A percentile compares a stretch with the other conserved stretches of the same genome.
These are phyloP conservation scores for Candida mattraensis DNA, from an alignment of 805 yeast species.

Conservation along the genomic window DNA sequence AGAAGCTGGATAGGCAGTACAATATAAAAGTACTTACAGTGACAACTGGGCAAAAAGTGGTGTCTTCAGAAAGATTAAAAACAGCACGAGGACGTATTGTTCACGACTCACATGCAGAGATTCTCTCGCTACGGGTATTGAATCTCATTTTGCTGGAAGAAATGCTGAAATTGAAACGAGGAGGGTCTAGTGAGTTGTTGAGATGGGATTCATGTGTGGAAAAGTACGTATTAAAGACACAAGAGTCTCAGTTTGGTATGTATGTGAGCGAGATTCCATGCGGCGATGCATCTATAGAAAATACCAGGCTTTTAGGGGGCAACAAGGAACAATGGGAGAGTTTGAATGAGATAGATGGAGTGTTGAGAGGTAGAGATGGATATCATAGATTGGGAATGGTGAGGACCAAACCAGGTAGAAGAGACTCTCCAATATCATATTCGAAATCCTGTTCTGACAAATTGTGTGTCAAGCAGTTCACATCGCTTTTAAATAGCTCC, in stretches of 20 bases:
- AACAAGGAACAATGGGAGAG: constrained; percentile 19
- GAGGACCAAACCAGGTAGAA: constrained; percentile 90
- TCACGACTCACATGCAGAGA: constrained; percentile 92
- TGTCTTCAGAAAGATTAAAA: constrained; percentile 52
- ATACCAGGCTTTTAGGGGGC: constrained; percentile 26
- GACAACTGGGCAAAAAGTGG: constrained; percentile 82
- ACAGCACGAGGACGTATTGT: constrained; percentile 54
- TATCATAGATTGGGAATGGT: constrained; percentile 60
- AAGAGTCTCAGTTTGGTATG: constrained; percentile 49
- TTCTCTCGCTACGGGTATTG: constrained; percentile 68
- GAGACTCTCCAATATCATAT: constrained; percentile 67
- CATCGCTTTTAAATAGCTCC: constrained; percentile 51
- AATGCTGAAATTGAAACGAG: constrained; percentile 27
- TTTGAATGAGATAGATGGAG: constrained; percentile 10
- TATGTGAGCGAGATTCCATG: constrained; percentile 81
- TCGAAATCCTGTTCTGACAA: constrained; percentile 93
- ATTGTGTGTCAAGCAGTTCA: constrained; percentile 59
- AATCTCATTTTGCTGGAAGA: constrained; percentile 60
- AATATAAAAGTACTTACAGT: constrained; percentile 43
- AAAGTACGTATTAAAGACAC: constrained; percentile 33
- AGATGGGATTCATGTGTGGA: constrained; percentile 11
- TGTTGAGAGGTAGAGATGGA: constrained; percentile 63
- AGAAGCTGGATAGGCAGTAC: constrained; percentile 7
- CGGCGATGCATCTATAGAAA: constrained; percentile 80
- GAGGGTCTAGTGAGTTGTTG: constrained; percentile 14